Evolutionary conservation across 306 rosid genomes (phyloP), one percentile per base, ranked within the genome.

Genomic region (Lathyrus sativus): DNA sequence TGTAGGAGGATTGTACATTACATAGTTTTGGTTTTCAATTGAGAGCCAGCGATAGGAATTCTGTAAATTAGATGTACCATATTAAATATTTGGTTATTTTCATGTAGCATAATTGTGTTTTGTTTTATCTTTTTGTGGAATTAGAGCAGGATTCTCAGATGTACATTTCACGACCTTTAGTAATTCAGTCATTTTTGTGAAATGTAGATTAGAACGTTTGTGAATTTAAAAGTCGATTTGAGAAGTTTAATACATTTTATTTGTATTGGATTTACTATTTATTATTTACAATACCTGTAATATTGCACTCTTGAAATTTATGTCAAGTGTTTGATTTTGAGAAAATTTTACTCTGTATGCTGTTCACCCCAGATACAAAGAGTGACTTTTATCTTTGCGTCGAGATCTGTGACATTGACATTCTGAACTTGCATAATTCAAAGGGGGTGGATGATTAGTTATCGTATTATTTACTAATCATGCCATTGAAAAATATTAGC

Each of bases 31-130:
- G 73, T 35, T 71, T 76, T 69, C 79, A 63, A 58, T 73, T 73
- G 79, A 71, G 79, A 22, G 76, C 67, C 76, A 68, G 77, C 72
- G 14, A 7, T 83, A 85, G 95, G 75, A 79, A 61, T 58, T 70
- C 68, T 83, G 90, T 84, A 83, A 76, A 72, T 73, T 76, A 79
- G 87, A 71, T 73, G 88, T 81, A 73, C 80, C 71, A 74, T 80
- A 72, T 70, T 50, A 71, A 71, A 61, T 65, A 63, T 71, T 31
- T 53, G 54, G 67, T 35, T 29, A 46, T 73, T 68, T 62, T 74
- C 48, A 43, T 58, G 33, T 76, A 60, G 75, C 71, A 54, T 63
- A 63, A 64, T 37, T 49, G 48, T 44, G 42, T 15, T 65, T n/a
- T 49, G 54, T 51, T 31, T 17, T 51, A 53, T 53, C 56, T 33